Evolutionary conservation across 169 alveolate species (phyloP).

Genomic region (Eimeria necatrix): DNA sequence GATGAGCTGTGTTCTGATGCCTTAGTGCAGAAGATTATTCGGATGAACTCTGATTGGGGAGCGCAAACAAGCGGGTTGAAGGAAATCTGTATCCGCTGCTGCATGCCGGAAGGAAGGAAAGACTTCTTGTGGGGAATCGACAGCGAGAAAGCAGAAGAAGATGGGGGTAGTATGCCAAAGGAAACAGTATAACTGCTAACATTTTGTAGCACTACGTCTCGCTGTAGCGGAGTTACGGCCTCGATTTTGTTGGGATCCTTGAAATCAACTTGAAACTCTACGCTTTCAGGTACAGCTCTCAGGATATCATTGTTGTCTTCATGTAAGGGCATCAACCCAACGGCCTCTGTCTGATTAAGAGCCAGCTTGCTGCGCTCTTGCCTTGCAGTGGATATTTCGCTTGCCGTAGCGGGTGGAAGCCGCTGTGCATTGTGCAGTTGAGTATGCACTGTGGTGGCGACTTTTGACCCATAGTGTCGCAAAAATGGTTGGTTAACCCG

Average conservation of each 20-base stretch:
- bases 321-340: background rate
- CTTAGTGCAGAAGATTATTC: background rate
- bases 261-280: conserved; percentile 31
- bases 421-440: background rate
- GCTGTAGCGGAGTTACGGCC: background rate
- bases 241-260: background rate
- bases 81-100: conserved; percentile 12
- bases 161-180: conserved; percentile 31
- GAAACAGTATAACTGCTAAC: conserved; percentile 19
- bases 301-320: conserved; percentile 8
- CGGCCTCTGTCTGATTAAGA: background rate
- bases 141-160: conserved; percentile 19
- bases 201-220: conserved; percentile 47
- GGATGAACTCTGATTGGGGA: conserved; percentile 37
- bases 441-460: background rate
- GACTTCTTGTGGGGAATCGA: conserved; percentile 1
- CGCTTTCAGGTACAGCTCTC: conserved; percentile 34
- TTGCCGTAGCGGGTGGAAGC: background rate
- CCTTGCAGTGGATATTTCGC: too few relatives aligned
- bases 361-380: background rate
- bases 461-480: background rate
- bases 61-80: conserved; percentile 26
- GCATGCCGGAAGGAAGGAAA: conserved; percentile 27
- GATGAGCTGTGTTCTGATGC: background rate
- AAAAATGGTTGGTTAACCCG: background rate